A percentile compares a stretch with the other conserved stretches of the same genome.
phyloP scores from a whole-genome alignment of 345 rosid genomes.

The Sisymbrium altissimum region DNA sequence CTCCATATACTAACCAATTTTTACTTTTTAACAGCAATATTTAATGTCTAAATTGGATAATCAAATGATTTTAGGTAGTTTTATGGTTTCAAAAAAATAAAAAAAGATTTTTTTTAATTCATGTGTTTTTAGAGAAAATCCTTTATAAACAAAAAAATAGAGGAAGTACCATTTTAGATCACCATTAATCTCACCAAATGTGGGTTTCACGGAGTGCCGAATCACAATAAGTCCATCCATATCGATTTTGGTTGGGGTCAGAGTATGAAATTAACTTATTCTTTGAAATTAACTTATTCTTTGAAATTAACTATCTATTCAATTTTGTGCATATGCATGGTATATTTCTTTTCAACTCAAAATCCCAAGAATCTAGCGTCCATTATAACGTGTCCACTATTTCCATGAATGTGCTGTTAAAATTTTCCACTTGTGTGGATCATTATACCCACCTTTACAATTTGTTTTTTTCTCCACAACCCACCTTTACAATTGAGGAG shows the following conservation, averaged over 20 bases:
- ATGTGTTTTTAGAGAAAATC: too few species aligned
- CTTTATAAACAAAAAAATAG: too few species aligned
- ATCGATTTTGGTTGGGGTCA: neutral
- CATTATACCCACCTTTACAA: neutral
- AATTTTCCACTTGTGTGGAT: neutral
- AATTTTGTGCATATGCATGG: slow-evolving; percentile 4
- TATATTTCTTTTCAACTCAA: slow-evolving; percentile 12
- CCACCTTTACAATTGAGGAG: neutral
- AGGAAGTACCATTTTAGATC: too few species aligned
- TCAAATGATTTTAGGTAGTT: too few species aligned
- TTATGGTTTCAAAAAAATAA: too few species aligned
- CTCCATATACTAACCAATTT: too few species aligned
- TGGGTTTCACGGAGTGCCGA: neutral
- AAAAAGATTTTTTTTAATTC: too few species aligned
- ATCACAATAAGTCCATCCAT: neutral
- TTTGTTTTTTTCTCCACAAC: too few species aligned
- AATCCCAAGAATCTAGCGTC: slow-evolving; percentile 35
- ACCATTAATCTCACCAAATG: neutral
- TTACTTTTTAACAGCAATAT: too few species aligned
- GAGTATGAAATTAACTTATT: neutral
- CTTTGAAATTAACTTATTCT: too few species aligned
- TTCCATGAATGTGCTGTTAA: neutral
- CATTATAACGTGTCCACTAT: slow-evolving; percentile 20
- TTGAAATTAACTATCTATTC: neutral
- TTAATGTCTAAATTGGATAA: too few species aligned